These are phyloP conservation scores for Carex sylvatica DNA, from an alignment of 202 grass and related monocot species.

Conservation along the genomic window DNA sequence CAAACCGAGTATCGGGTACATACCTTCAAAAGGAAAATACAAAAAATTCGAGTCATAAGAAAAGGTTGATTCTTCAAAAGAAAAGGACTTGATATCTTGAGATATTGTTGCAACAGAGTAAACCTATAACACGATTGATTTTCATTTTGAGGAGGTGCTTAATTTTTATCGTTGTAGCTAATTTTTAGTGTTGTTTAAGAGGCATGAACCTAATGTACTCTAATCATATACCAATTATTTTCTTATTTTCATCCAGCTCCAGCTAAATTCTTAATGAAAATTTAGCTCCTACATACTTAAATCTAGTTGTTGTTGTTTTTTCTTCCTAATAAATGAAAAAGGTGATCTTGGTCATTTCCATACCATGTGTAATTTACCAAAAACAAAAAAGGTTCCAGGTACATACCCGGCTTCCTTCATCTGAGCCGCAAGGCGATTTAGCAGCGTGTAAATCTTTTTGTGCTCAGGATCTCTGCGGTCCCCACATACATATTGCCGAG, in stretches of 20 bases:
- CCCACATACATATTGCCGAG: conserved; percentile 78
- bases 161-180: not conserved
- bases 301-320: not conserved
- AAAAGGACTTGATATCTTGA: not conserved
- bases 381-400: conserved; percentile 47
- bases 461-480: conserved; percentile 83
- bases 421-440: conserved; percentile 70
- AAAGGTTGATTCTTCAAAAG: not conserved
- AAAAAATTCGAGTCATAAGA: not conserved
- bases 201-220: not conserved
- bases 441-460: conserved; percentile 78
- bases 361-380: conserved; percentile 13
- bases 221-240: not conserved
- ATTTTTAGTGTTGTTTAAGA: not conserved
- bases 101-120: not conserved
- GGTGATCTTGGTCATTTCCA: not conserved
- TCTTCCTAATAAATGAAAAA: not conserved
- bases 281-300: too few species aligned
- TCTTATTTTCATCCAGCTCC: not conserved
- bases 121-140: not conserved
- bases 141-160: not conserved
- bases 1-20: conserved; percentile 35
- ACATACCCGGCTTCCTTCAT: conserved; percentile 95
- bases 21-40: conserved; percentile 26
- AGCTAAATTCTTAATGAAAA: not conserved